Evolutionary conservation across 169 alveolate genomes (phyloP).

Genomic region (Babesia ovis): DNA sequence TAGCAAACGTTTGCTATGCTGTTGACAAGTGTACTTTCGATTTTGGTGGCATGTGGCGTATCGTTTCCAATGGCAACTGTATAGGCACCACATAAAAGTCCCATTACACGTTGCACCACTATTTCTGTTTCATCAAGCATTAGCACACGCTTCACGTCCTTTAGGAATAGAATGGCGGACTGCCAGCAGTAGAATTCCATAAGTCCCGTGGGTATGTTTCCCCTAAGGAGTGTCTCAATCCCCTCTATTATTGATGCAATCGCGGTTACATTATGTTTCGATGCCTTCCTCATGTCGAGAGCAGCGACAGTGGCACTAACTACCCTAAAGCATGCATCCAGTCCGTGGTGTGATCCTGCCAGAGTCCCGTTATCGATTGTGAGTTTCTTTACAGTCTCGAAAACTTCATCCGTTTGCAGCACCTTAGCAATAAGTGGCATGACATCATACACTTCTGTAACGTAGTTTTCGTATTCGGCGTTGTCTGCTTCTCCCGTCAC

Average conservation of each 20-base stretch:
- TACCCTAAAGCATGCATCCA: slow-evolving; percentile 33
- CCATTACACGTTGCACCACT: slow-evolving; percentile 6
- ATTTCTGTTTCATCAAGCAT: slow-evolving; percentile 34
- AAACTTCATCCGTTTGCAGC: slow-evolving; percentile 3
- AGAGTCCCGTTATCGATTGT: slow-evolving; percentile 20
- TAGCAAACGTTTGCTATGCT: slow-evolving; percentile 25
- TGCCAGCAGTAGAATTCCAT: slow-evolving; percentile 28
- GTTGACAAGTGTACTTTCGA: slow-evolving; percentile 1
- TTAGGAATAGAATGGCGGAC: slow-evolving; percentile 16
- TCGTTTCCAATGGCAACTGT: neutral
- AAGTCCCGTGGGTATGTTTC: slow-evolving; percentile 13
- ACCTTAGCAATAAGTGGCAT: slow-evolving; percentile 4
- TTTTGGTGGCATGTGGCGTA: slow-evolving; percentile 11
- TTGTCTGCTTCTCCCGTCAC: slow-evolving; percentile 16
- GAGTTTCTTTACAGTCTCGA: slow-evolving; percentile 23
- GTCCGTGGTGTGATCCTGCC: slow-evolving; percentile 1
- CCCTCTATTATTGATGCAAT: slow-evolving; percentile 19
- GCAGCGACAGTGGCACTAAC: slow-evolving; percentile 11
- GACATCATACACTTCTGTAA: slow-evolving; percentile 16
- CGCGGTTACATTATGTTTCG: slow-evolving; percentile 9
- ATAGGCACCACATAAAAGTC: slow-evolving; percentile 23
- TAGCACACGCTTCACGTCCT: slow-evolving; percentile 11
- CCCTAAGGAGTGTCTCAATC: slow-evolving; percentile 21
- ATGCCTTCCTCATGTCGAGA: slow-evolving; percentile 3
- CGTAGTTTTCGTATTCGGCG: slow-evolving; percentile 43